These are phyloP conservation scores for Rhynchospora pubera DNA, from an alignment of 176 grass and related monocot species.

Conservation along the genomic window DNA sequence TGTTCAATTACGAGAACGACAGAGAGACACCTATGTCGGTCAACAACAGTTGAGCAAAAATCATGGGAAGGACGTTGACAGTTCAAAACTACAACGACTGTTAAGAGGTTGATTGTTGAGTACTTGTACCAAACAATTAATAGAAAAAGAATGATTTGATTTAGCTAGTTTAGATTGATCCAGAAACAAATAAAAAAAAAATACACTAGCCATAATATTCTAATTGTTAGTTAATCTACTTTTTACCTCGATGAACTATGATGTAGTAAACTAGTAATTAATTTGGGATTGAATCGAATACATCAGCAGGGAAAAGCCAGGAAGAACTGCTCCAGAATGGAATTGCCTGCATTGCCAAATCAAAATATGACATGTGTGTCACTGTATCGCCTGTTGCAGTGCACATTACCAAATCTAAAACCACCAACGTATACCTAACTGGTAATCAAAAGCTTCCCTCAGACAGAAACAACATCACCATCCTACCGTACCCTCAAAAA, in stretches of 20 bases:
- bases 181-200: too few species aligned
- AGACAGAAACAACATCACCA: conserved; percentile 1
- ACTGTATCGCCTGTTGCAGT: not conserved
- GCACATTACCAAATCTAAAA: not conserved
- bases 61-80: not conserved
- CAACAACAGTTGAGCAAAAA: not conserved
- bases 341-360: not conserved
- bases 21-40: not conserved
- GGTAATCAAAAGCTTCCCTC: not conserved
- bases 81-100: not conserved
- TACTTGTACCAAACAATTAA: not conserved
- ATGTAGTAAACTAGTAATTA: not conserved
- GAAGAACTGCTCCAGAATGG: conserved; percentile 11
- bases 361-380: conserved; percentile 18
- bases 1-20: not conserved
- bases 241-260: not conserved
- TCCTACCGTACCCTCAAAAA: conserved; percentile 11
- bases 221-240: too few species aligned
- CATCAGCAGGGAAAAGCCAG: conserved; percentile 10
- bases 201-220: too few species aligned
- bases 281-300: not conserved
- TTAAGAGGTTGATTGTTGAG: not conserved
- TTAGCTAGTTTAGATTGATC: not conserved
- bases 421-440: conserved; percentile 2
- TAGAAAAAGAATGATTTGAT: not conserved